Evolutionary conservation across 2,329 filamentous ascomycete species (phyloP), one percentile per base, ranked within the genome.

Genomic region (Claviceps africana): DNA sequence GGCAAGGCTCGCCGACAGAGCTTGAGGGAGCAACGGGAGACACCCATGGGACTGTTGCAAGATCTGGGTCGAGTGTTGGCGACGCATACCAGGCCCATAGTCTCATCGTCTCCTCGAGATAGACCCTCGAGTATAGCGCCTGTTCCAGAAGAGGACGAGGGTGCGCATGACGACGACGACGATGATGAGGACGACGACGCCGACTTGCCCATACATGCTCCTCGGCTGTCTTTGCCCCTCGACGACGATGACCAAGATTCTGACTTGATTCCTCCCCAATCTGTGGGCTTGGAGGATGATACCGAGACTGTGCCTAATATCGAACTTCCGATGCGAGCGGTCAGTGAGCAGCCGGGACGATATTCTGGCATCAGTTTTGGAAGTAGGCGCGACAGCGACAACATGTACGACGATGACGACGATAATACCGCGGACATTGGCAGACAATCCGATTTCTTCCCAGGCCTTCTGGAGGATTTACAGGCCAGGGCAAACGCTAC

Each of bases 281-380:
- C 76, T 48, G 74, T 75, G 33, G 69, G 72, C 10, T 60, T 83
- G 25, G 78, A 82, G 51, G 77, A 81, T 28, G 76, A 80, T 43
- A 76, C 82, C 56, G 72, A 73, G 55, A 83, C 80, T 0, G 63
- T 74, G 42, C 73, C 76, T 54, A 82, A 80, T 2, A 72, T 84
- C 30, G 81, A 84, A 64, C 60, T 82, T 48, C 75, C 79, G 8
- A 70, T 81, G 30, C 68, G 81, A 48, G 74, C 72, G 17, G 60
- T 67, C 39, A 74, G 66, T 50, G 75, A 80, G 53, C 56, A 70
- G 47, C 69, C 70, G 0, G 61, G 64, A 3, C 65, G 77, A 31
- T 59, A 75, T 31, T 77, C 76, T 11, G 65, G 80, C 52, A 75
- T 72, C 2, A 81, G 76, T 55, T 65, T 81, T 56, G 77, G 72